Evolutionary conservation across 164 flowering plant genomes (phyloP).

Genomic region (Vitis vinifera): ASM3070453v1 NC_081822.1:9348501-9349000

Average conservation of each 20-base stretch:
- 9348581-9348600: conserved; percentile 75
- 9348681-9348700: conserved; percentile 86
- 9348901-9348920: conserved; percentile 97
- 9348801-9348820: conserved; percentile 70
- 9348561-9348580: conserved; percentile 73
- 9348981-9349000: not conserved
- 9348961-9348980: conserved; percentile 1
- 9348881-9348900: conserved; percentile 94
- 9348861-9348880: conserved; percentile 57
- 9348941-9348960: conserved; percentile 8
- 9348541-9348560: conserved; percentile 93
- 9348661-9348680: not conserved
- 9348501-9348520: conserved; percentile 97
- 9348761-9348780: conserved; percentile 90
- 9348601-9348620: conserved; percentile 33
- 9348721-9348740: conserved; percentile 97
- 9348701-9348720: conserved; percentile 98
- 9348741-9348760: conserved; percentile 99
- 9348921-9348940: conserved; percentile 88
- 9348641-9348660: not conserved
- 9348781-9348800: conserved; percentile 65
- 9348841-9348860: conserved; percentile 59
- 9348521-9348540: conserved; percentile 99
- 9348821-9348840: conserved; percentile 75
- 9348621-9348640: conserved; percentile 1